These are phyloP conservation scores for Amaranthus cruentus DNA, from an alignment of 148 eudicot genomes.

Conservation along the genomic window DNA sequence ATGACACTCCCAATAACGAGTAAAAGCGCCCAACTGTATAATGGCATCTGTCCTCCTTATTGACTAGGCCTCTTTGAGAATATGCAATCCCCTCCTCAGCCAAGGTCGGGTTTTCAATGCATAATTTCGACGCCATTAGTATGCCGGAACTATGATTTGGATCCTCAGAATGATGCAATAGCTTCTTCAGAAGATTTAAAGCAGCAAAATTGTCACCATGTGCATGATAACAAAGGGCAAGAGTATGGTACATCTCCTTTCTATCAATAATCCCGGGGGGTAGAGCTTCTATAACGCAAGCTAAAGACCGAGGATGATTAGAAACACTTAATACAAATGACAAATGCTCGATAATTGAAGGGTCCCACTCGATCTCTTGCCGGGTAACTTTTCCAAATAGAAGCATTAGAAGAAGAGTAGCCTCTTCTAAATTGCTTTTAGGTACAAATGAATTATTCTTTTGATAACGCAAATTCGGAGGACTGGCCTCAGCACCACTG, in stretches of 20 bases:
- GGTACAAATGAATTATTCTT: slow-evolving; percentile 67
- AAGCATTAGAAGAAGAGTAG: slow-evolving; percentile 68
- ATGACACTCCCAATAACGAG: slow-evolving; percentile 42
- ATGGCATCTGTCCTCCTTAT: slow-evolving; percentile 47
- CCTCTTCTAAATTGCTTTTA: slow-evolving; percentile 77
- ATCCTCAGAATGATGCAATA: slow-evolving; percentile 45
- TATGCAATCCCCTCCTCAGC: slow-evolving; percentile 65
- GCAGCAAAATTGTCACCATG: slow-evolving; percentile 54
- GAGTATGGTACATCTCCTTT: slow-evolving; percentile 53
- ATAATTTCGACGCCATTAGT: slow-evolving; percentile 65
- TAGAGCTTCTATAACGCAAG: slow-evolving; percentile 71
- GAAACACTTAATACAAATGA: slow-evolving; percentile 70
- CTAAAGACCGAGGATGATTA: slow-evolving; percentile 53
- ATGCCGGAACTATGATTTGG: slow-evolving; percentile 45
- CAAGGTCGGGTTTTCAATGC: slow-evolving; percentile 38
- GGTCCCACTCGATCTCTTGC: slow-evolving; percentile 76
- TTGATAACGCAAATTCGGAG: slow-evolving; percentile 60
- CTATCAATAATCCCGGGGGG: slow-evolving; percentile 56
- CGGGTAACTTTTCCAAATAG: slow-evolving; percentile 49
- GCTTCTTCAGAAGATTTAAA: slow-evolving; percentile 54
- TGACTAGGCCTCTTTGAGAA: slow-evolving; percentile 49
- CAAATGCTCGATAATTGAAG: slow-evolving; percentile 79
- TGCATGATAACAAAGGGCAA: slow-evolving; percentile 79
- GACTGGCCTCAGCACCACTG: slow-evolving; percentile 62
- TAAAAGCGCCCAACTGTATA: slow-evolving; percentile 45